Percentiles rank a stretch among this genome's conserved stretches.
Evolutionary conservation across 306 rosid genomes (phyloP).

Genomic region (Hippophae gyantsensis): DNA sequence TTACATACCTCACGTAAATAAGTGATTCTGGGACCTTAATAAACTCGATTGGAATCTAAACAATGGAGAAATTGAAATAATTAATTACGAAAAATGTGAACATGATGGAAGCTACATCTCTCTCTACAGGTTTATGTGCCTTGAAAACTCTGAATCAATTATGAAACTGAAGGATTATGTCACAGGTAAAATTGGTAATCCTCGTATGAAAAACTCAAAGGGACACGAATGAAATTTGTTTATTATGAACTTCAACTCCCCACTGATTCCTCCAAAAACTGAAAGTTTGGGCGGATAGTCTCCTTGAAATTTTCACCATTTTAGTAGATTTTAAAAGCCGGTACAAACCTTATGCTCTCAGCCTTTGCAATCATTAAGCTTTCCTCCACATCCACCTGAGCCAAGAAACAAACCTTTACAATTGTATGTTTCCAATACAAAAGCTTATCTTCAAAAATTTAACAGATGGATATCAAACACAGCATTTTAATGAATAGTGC

Average conservation of each 20-base stretch:
- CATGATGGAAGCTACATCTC: constrained; percentile 30
- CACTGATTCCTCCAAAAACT: constrained; percentile 62
- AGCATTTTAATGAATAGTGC: constrained; percentile 72
- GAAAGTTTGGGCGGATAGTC: constrained; percentile 60
- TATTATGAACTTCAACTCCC: constrained; percentile 40
- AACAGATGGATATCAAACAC: constrained; percentile 61
- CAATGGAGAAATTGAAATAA: constrained; percentile 15
- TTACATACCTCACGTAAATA: constrained; percentile 22
- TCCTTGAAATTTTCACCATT: constrained; percentile 72
- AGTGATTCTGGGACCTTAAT: constrained; percentile 7
- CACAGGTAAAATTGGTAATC: constrained; percentile 42
- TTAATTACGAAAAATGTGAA: constrained; percentile 36
- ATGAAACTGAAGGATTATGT: constrained; percentile 29
- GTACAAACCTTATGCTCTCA: constrained; percentile 54
- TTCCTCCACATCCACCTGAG: constrained; percentile 79
- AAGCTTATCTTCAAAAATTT: constrained; percentile 56
- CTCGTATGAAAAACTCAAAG: constrained; percentile 25
- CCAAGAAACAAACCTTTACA: neutral
- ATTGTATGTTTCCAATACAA: neutral
- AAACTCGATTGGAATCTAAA: constrained; percentile 1
- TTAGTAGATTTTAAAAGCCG: constrained; percentile 76
- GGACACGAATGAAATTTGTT: constrained; percentile 20
- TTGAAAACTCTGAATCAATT: constrained; percentile 45
- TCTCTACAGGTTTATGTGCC: constrained; percentile 41
- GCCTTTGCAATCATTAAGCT: constrained; percentile 51